phyloP scores from a whole-genome alignment of 768 basidiomycete genomes.

The Dictyophora rubrovolvata region DNA sequence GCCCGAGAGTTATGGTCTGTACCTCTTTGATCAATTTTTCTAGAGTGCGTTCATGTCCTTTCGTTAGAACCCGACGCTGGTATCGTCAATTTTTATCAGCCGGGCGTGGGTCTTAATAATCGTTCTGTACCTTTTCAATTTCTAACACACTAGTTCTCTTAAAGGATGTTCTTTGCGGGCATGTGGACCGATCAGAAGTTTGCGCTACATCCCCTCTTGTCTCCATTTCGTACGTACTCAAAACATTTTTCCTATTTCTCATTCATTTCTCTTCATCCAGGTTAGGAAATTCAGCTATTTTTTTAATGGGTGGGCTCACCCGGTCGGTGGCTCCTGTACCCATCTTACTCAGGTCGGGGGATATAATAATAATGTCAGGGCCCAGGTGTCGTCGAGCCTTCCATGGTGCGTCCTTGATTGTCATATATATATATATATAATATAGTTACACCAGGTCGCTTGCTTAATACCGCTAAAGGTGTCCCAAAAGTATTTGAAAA shows the following conservation, averaged over 20 bases:
- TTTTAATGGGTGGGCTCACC: constrained; percentile 79
- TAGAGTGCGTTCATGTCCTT: background rate
- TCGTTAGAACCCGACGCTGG: constrained; percentile 83
- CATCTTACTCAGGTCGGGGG: constrained; percentile 83
- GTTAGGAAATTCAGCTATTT: constrained; percentile 80
- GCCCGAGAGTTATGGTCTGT: constrained; percentile 67
- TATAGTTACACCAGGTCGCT: background rate
- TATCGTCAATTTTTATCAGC: constrained; percentile 93
- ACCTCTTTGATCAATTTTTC: background rate
- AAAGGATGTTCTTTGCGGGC: constrained; percentile 88
- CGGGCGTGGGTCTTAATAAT: constrained; percentile 32
- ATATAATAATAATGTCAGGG: constrained; percentile 90
- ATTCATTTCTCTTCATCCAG: constrained; percentile 27
- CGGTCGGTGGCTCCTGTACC: constrained; percentile 69
- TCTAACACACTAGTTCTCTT: background rate
- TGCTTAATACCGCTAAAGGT: constrained; percentile 30
- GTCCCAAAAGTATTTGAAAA: constrained; percentile 82
- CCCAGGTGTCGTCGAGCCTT: constrained; percentile 77
- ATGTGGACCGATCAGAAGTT: constrained; percentile 94
- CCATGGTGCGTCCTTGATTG: constrained; percentile 52
- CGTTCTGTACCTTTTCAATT: background rate
- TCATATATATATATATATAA: constrained; percentile 1
- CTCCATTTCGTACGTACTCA: constrained; percentile 73
- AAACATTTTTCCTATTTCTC: background rate
- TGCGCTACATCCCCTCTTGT: constrained; percentile 88